Base-by-base conservation (phyloP, 768 basidiomycete species). In the Boletus subcaerulescens region DNA sequence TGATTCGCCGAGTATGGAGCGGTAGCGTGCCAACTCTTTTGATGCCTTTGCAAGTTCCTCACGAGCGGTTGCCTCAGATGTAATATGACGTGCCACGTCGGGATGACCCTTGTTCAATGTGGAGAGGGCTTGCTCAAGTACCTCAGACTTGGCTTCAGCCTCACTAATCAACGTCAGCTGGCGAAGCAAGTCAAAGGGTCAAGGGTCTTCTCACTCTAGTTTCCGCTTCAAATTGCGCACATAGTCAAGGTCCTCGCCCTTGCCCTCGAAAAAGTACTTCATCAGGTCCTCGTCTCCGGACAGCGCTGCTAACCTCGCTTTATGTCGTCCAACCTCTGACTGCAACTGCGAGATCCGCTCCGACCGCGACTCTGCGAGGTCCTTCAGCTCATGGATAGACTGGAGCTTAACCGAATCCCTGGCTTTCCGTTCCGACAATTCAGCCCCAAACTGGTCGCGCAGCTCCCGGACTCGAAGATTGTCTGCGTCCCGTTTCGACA, bases 231-330 rank as follows among this genome's bases (percentile, higher is more conserved):
- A 62, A 46, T 76, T 68, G 18, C 79, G 74, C 3, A 85, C 74
- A 60, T 81, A 86, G 13, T 74, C 70, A 2, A 69, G 64, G 52
- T 84, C 79, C 17, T 83, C 80, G 6, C 78, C 72, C 42, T 80
- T 76, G 18, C 79, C 82, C 43, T 76, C 76, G 50, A 85, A 73
- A 59, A 95, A 79, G 67, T 92, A 91, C 5, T 73, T 72, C 70
- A 94, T 77, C 33, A 93, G 75, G 46, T 92, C 87, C 56, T 84
- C 82, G 22, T 88, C 79, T 7, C 86, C 84, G 2, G 80, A 76
- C 26, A 84, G 73, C 0, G 91, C 91, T 18, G 90, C 93, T n/a
- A 95, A 74, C 31, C 82, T 80, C 15, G 87, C 79, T 68, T 88
- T 91, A 58, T 88, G 76, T 22, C 93, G 79, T 40, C 74, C 77